Evolutionary conservation across 768 basidiomycete genomes (phyloP), one percentile per base, ranked within the genome.

Genomic region (Lactifluus pinguis): DNA sequence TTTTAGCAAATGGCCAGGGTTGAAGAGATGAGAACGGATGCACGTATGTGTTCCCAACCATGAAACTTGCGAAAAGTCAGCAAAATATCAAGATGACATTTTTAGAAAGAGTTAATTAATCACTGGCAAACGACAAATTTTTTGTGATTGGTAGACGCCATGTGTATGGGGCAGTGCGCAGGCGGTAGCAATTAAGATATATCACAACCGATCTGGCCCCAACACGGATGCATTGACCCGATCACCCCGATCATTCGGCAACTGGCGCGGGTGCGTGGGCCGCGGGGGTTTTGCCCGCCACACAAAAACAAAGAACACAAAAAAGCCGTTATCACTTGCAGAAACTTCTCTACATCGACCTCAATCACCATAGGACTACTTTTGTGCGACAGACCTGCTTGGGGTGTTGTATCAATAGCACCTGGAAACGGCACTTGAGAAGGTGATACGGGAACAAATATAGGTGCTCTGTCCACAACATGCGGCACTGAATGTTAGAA

Each of bases 101-200:
- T 34, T 14, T 42, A 21, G 19, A 11, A 34, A 15, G 14, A 30
- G 17, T 29, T 30, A 6, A 34, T 38, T 19, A 57, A 55, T 62
- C 11, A 64, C 60, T 64, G 60, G 63, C 63, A 64, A 11, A 64
- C 55, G 21, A 64, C 55, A 8, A 44, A 51, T 53, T 57, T 64
- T 11, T 25, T 11, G 14, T n/a, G 30, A 41, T 7, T 14, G 1
- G 34, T 6, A 5, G 51, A 36, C 19, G 36, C 47, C 59, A 57
- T 60, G 42, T 14, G 44, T 15, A 41, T 14, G 41, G 15, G 41
- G 41, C 41, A 42, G 6, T 11, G 14, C 15, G 7, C 25, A 25
- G 25, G 25, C 25, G 25, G 25, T 34, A 34, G 32, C 3, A 34
- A 9, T 34, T 34, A 34, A 34, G n/a, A n/a, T n/a, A n/a, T n/a